Base-by-base conservation (phyloP, 2,329 filamentous ascomycete genomes). In the Fusarium pseudoanthophilum region DNA sequence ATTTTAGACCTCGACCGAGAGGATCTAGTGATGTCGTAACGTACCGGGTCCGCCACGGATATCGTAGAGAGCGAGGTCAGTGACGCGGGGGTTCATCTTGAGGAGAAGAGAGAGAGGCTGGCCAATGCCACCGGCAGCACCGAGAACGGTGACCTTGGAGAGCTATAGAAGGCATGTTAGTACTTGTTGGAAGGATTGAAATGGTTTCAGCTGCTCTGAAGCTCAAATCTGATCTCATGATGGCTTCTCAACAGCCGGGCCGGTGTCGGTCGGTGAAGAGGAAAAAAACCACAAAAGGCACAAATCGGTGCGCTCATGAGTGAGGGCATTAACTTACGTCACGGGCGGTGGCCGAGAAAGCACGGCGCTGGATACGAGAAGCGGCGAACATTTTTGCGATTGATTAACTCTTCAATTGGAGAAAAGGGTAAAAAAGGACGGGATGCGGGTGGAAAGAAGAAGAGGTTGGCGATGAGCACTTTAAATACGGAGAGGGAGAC, bases 71-170 rank as follows among this genome's bases (percentile, higher is more conserved):
- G 95, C 93, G 80, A 99, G 93, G 85, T 98, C 92, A 80, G 90
- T 92, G 79, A 98, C 95, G 82, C 93, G 91, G 79, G 95, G 94
- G 92, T 98, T 98, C 84, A 98, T 92, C 94, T 99, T 99, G 85
- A 99, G 91, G 82, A 99, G 92, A 78, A 99, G 93, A 68, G 96
- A 99, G 81, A 99, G 89, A 82, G 96, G 96, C 86, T 99, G 96
- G 85, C 96, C 96, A 87, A 99, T 99, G 86, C 96, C 96, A 87
- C 96, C 96, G 82, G 93, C 93, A 79, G 96, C 96, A 89, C 96
- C 96, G 84, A 98, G 93, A 79, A 99, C 95, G 82, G 95, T 91
- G 81, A 99, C 96, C 91, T 98, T 98, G 86, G 95, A 97, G 82
- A 95, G 91, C 96, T 99, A 77, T 49, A 72, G 26, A 49, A 51